Evolutionary conservation across 2,329 filamentous ascomycete genomes (phyloP).

Genomic region (Aspergillus costaricaensis): DNA sequence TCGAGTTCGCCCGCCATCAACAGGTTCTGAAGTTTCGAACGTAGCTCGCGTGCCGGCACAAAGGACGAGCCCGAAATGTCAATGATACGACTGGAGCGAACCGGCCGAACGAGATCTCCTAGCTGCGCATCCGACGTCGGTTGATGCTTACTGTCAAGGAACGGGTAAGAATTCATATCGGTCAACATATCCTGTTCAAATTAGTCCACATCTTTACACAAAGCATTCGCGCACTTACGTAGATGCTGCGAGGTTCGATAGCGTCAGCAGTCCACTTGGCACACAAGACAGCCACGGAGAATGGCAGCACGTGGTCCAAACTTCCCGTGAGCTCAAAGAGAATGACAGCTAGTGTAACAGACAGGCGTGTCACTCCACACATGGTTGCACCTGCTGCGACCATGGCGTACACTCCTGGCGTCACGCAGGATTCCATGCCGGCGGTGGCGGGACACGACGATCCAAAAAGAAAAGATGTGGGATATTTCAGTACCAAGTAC

Average conservation of each 20-base stretch:
- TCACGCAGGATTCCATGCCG: constrained; percentile 78
- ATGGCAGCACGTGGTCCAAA: constrained; percentile 90
- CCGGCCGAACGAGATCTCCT: constrained; percentile 77
- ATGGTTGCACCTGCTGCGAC: constrained; percentile 95
- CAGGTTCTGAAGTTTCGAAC: constrained; percentile 76
- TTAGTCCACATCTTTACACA: constrained; percentile 19
- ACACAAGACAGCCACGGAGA: constrained; percentile 86
- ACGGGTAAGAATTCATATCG: constrained; percentile 96
- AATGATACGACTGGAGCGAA: constrained; percentile 76
- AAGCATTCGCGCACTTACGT: constrained; percentile 57
- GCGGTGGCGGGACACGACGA: constrained; percentile 65
- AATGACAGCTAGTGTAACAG: constrained; percentile 91
- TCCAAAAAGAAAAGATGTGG: constrained; percentile 71
- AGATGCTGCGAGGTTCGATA: constrained; percentile 91
- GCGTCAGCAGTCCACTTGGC: constrained; percentile 99
- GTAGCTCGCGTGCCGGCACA: constrained; percentile 73
- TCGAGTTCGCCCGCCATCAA: constrained; percentile 88
- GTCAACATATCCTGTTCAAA: constrained; percentile 74
- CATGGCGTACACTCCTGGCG: constrained; percentile 94
- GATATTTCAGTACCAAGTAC: constrained; percentile 73
- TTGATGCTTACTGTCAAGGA: constrained; percentile 94
- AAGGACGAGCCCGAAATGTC: constrained; percentile 83
- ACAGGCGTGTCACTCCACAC: constrained; percentile 93
- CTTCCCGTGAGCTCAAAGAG: constrained; percentile 94
- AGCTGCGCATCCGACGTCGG: constrained; percentile 87